Evolutionary conservation across 1,139 yeast species (phyloP), one percentile per base, ranked within the genome.

Genomic region (Candida neerlandica): DNA sequence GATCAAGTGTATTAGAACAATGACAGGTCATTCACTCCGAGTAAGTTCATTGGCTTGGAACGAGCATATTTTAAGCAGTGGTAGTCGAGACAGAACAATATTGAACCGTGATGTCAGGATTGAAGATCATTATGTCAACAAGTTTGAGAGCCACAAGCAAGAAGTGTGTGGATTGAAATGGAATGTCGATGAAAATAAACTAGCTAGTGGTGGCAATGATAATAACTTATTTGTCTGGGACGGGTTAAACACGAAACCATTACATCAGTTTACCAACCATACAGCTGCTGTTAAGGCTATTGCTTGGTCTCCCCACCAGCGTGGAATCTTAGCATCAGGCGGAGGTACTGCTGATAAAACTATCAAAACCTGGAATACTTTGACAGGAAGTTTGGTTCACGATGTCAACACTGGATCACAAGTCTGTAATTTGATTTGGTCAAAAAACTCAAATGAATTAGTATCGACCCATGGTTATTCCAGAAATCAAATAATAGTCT

Each of bases 291-390:
- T 94, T 5, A 94, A 92, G 67, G 99, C 98, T 1, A 80, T 94
- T 48, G 89, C 96, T 1, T 94, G 99, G 99, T 89, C 96, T 0
- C 98, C 99, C 0, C 98, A 94, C 64, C 96, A 90, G 63, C 75
- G 98, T 51, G 98, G 98, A 0, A 79, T 92, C 3, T 69, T 94
- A 48, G 98, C 98, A 0, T 84, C 95, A 2, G 99, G 99, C 5
- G 99, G 99, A 23, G 99, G 99, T 21, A 91, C 98, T 0, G 95
- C 96, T 1, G 99, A 94, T 67, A 83, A 94, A 51, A 81, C 87
- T 29, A 86, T 95, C 58, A 88, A 94, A 65, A 85, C 92, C 21
- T 94, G 99, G 99, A 92, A 91, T 65, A 89, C 96, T 0, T 69
- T 85, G 44, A 89, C 89, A 7, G 97, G 97, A 0, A 67, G 77